A percentile compares a stretch with the other conserved stretches of the same genome.
Evolutionary conservation across 768 basidiomycete genomes (phyloP).

Genomic region (Tulasnella sp.): DNA sequence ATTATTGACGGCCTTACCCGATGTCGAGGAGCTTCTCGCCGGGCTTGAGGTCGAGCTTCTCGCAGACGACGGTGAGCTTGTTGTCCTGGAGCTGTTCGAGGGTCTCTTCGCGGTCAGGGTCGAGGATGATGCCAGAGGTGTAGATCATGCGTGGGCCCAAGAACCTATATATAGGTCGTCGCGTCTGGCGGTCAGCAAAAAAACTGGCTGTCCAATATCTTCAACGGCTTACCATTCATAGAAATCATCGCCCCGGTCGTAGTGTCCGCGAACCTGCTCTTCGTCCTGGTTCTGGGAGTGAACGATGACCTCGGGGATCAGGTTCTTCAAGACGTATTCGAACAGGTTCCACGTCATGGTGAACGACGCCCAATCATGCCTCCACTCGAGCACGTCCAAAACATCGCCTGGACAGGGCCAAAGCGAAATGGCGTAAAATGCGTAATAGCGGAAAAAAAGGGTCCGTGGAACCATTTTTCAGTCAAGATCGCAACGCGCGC

Average conservation of each 20-base stretch:
- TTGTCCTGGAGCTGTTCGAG: constrained; percentile 97
- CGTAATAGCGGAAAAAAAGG: background rate
- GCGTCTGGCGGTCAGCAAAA: too few relatives aligned
- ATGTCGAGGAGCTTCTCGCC: constrained; percentile 81
- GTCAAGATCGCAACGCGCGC: background rate
- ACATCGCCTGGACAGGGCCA: constrained; percentile 71
- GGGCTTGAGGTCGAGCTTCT: constrained; percentile 86
- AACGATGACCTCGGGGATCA: constrained; percentile 90
- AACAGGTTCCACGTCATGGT: constrained; percentile 85
- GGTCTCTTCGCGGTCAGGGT: constrained; percentile 67
- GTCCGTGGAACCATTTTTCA: background rate
- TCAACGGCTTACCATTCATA: constrained; percentile 79
- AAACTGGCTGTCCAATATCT: too few relatives aligned
- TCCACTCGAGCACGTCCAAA: constrained; percentile 85
- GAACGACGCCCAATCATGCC: constrained; percentile 95
- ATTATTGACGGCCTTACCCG: constrained; percentile 40
- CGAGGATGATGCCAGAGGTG: constrained; percentile 83
- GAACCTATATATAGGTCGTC: constrained; percentile 56
- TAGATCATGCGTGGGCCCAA: constrained; percentile 96
- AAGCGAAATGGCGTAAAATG: background rate
- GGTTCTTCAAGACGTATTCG: constrained; percentile 82
- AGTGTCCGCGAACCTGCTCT: constrained; percentile 92
- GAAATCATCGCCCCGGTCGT: constrained; percentile 97
- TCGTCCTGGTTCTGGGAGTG: constrained; percentile 91
- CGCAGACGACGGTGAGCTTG: constrained; percentile 92